These are phyloP conservation scores for Ilex aquifolium DNA, from an alignment of 257 asterid genomes.

Conservation along the genomic window DNA sequence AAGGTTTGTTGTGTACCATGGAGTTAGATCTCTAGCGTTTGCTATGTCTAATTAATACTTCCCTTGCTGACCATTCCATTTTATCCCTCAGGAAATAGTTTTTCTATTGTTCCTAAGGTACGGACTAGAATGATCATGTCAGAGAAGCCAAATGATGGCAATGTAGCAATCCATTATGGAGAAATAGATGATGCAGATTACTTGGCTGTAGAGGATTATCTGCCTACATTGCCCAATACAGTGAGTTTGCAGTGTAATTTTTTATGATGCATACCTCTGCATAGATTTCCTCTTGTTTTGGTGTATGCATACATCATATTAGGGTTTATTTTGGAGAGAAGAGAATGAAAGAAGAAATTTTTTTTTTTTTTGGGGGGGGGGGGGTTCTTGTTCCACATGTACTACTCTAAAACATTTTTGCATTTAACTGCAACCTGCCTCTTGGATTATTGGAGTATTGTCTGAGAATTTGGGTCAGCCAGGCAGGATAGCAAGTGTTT, in stretches of 20 bases:
- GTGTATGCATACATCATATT: too few species aligned
- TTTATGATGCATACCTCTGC: too few species aligned
- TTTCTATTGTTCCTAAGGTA: constrained; percentile 51
- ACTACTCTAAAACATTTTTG: too few species aligned
- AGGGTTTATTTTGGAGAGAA: too few species aligned
- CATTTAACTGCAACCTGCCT: too few species aligned
- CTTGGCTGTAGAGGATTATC: constrained; percentile 70
- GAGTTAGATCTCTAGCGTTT: constrained; percentile 11
- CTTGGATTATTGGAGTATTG: too few species aligned
- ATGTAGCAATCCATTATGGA: constrained; percentile 81
- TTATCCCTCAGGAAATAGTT: constrained; percentile 51
- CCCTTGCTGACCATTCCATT: constrained; percentile 14
- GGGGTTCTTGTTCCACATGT: too few species aligned
- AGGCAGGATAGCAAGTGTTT: too few species aligned
- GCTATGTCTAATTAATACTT: constrained; percentile 21
- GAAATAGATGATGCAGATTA: constrained; percentile 68
- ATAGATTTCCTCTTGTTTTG: too few species aligned
- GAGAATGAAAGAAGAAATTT: too few species aligned
- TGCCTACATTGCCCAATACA: constrained; percentile 85
- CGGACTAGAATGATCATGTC: constrained; percentile 84
- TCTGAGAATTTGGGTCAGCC: too few species aligned
- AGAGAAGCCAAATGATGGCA: constrained; percentile 81
- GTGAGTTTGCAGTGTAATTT: constrained; percentile 38
- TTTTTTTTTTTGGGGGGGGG: too few species aligned
- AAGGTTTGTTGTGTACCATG: constrained; percentile 53